A percentile compares a stretch with the other conserved stretches of the same genome.
These are phyloP conservation scores for Puccinia horiana DNA, from an alignment of 1,284 basidiomycete species.

Conservation along the genomic window DNA sequence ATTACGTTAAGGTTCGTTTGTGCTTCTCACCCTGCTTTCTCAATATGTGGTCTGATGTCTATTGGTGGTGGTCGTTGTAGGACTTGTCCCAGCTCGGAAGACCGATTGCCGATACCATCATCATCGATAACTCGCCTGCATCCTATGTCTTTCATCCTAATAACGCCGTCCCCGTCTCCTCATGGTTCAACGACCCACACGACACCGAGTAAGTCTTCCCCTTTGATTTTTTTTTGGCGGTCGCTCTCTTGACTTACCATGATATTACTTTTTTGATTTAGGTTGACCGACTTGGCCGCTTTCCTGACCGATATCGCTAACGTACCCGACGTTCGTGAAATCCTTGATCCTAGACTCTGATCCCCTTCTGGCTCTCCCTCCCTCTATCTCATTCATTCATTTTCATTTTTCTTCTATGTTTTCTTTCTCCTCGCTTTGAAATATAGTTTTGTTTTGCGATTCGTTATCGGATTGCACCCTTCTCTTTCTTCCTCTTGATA, in stretches of 20 bases:
- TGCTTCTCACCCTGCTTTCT: neutral
- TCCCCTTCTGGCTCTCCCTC: neutral
- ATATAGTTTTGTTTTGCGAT: neutral
- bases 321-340: conserved; percentile 87
- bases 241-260: neutral
- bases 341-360: conserved; percentile 67
- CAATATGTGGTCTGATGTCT: neutral
- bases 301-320: conserved; percentile 84
- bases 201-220: conserved; percentile 41
- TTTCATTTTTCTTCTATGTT: neutral
- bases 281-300: conserved; percentile 62
- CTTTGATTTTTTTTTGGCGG: conserved; percentile 42
- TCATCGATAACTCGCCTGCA: conserved; percentile 97
- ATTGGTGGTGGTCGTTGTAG: conserved; percentile 60
- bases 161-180: conserved; percentile 97
- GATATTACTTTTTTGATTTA: neutral
- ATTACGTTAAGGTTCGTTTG: conserved; percentile 86
- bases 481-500: neutral
- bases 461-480: neutral
- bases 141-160: conserved; percentile 99
- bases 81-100: conserved; percentile 95
- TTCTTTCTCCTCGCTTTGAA: neutral
- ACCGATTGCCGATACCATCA: conserved; percentile 88
- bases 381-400: neutral
- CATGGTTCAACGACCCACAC: conserved; percentile 82